phyloP scores from a whole-genome alignment of 2,329 filamentous ascomycete species.

The Fusarium avenaceum region DNA sequence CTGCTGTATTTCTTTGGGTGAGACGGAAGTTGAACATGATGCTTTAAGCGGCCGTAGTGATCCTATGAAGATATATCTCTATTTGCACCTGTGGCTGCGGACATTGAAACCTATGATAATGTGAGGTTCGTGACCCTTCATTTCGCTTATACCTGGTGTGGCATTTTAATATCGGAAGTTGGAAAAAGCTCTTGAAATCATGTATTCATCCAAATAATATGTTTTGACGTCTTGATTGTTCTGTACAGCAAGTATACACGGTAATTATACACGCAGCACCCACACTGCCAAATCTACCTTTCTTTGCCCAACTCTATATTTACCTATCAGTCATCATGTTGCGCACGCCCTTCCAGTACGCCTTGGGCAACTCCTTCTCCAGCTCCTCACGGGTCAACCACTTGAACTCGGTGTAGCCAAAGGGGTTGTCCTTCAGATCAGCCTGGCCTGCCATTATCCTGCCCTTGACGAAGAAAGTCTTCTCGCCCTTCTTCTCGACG shows the following conservation, averaged over 20 bases:
- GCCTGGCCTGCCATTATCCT: slow-evolving; percentile 98
- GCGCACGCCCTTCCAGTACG: slow-evolving; percentile 81
- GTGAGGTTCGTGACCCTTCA: slow-evolving; percentile 3
- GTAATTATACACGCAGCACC: slow-evolving; percentile 50
- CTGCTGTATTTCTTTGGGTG: slow-evolving; percentile 29
- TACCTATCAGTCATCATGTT: slow-evolving; percentile 88
- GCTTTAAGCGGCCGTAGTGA: slow-evolving; percentile 29
- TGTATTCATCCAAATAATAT: background rate
- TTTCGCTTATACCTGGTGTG: background rate
- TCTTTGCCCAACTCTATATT: slow-evolving; percentile 30
- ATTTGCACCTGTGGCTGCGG: slow-evolving; percentile 31
- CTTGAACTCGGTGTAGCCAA: slow-evolving; percentile 85
- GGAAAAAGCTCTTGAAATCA: background rate
- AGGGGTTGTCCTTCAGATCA: slow-evolving; percentile 77
- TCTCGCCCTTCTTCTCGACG: slow-evolving; percentile 71
- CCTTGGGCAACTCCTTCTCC: slow-evolving; percentile 70
- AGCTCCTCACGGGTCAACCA: slow-evolving; percentile 96
- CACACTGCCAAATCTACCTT: slow-evolving; percentile 27
- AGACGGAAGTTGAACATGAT: slow-evolving; percentile 30
- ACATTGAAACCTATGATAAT: slow-evolving; percentile 3
- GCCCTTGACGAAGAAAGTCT: slow-evolving; percentile 96
- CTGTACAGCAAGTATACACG: slow-evolving; percentile 51
- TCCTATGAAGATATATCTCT: slow-evolving; percentile 34
- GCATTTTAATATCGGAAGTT: background rate
- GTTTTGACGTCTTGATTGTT: slow-evolving; percentile 36